Evolutionary conservation across 2,329 filamentous ascomycete species (phyloP).

Genomic region (Paracorniculantispora psalliotae): DNA sequence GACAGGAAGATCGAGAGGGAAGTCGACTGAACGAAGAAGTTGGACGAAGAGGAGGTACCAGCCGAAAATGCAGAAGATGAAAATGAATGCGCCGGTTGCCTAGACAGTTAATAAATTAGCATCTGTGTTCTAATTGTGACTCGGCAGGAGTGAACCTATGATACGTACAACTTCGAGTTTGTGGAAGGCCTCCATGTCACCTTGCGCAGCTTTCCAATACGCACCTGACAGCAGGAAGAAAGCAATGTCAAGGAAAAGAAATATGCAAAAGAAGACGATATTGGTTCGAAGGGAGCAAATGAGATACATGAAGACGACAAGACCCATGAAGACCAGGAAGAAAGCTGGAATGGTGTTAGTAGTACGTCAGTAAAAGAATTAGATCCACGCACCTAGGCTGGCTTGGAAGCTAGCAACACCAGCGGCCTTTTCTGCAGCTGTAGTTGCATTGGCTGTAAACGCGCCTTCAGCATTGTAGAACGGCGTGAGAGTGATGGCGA

Average conservation of each 20-base stretch:
- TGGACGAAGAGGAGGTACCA: conserved; percentile 11
- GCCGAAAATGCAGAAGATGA: conserved; percentile 10
- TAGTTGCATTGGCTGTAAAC: conserved; percentile 6
- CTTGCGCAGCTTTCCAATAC: conserved; percentile 40
- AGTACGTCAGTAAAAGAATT: not conserved
- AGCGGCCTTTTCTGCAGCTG: conserved; percentile 8
- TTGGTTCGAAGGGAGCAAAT: conserved; percentile 65
- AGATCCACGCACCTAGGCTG: conserved; percentile 37
- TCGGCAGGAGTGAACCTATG: not conserved
- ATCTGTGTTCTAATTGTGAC: not conserved
- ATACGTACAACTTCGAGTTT: not conserved
- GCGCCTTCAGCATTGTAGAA: conserved; percentile 5
- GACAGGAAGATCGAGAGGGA: conserved; percentile 5
- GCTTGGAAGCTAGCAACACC: conserved; percentile 38
- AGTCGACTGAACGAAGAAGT: conserved; percentile 3
- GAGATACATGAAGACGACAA: conserved; percentile 58
- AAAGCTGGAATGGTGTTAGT: conserved; percentile 35
- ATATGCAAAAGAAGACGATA: conserved; percentile 60
- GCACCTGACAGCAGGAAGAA: conserved; percentile 53
- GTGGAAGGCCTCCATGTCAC: not conserved
- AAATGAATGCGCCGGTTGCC: conserved; percentile 2
- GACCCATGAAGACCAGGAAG: conserved; percentile 56
- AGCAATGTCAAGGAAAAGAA: conserved; percentile 49
- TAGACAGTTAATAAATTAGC: not conserved
- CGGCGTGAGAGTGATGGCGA: conserved; percentile 1